A percentile compares a stretch with the other conserved stretches of the same genome.
These are phyloP conservation scores for Fusarium burgessii DNA, from an alignment of 2,329 filamentous ascomycete species.

Conservation along the genomic window DNA sequence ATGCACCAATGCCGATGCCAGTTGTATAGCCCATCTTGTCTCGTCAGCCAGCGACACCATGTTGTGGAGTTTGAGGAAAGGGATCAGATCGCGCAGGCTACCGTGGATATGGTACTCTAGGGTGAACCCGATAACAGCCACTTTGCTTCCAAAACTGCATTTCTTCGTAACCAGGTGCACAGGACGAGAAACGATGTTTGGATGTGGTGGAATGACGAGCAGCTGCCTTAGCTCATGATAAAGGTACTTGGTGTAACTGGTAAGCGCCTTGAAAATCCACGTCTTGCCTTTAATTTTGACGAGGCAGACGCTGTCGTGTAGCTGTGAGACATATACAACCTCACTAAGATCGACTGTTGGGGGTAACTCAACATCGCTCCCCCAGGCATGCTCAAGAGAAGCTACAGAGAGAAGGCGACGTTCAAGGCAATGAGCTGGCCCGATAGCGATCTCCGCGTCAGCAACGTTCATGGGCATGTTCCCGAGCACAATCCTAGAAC, in stretches of 20 bases:
- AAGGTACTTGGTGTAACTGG: constrained; percentile 68
- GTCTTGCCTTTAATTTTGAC: constrained; percentile 58
- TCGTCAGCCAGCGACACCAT: constrained; percentile 58
- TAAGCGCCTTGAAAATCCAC: constrained; percentile 70
- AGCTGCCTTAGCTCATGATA: constrained; percentile 71
- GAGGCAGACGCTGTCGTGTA: constrained; percentile 70
- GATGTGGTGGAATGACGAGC: constrained; percentile 63
- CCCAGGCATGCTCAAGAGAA: constrained; percentile 60
- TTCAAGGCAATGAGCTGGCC: constrained; percentile 66
- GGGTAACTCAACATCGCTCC: constrained; percentile 56
- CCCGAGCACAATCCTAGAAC: constrained; percentile 67
- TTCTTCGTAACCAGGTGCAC: constrained; percentile 67
- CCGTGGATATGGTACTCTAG: constrained; percentile 66
- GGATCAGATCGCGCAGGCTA: constrained; percentile 66
- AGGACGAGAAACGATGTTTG: constrained; percentile 65
- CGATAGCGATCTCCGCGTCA: constrained; percentile 60
- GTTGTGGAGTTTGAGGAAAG: constrained; percentile 61
- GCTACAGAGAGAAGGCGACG: constrained; percentile 61
- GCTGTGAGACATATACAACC: constrained; percentile 63
- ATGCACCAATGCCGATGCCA: constrained; percentile 64
- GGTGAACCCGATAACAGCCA: constrained; percentile 67
- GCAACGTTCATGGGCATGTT: constrained; percentile 61
- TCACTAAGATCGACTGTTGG: constrained; percentile 61
- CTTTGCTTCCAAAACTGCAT: constrained; percentile 67
- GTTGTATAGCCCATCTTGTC: constrained; percentile 65